These are phyloP conservation scores for Fremontodendron californicum DNA, from an alignment of 345 rosid species.

Conservation along the genomic window DNA sequence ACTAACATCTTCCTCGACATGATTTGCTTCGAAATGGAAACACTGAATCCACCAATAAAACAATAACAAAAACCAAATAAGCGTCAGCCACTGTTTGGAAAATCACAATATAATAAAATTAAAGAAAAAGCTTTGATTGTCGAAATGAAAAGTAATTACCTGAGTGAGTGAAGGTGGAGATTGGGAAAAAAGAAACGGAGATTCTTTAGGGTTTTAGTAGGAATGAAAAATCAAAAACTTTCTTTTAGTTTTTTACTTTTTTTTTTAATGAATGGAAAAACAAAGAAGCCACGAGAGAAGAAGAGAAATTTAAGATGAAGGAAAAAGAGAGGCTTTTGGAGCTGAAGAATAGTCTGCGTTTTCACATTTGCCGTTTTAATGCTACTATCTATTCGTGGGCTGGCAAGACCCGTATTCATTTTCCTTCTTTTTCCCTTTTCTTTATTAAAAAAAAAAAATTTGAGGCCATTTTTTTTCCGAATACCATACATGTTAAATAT, in stretches of 20 bases:
- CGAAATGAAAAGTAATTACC: background rate
- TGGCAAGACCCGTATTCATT: no score
- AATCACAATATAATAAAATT: background rate
- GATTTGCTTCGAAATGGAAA: slow-evolving; percentile 15
- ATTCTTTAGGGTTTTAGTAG: background rate
- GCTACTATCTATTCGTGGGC: no score
- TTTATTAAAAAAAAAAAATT: no score
- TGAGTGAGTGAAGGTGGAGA: background rate
- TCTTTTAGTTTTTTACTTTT: no score
- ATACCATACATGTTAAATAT: no score
- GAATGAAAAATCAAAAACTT: background rate
- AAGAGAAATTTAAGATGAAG: no score
- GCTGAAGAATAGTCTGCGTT: no score
- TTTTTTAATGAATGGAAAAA: no score
- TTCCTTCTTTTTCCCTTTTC: no score
- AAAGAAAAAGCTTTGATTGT: background rate
- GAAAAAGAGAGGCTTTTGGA: background rate
- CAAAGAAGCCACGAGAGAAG: background rate
- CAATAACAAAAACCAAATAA: background rate
- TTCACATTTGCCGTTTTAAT: no score
- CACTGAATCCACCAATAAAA: slow-evolving; percentile 18
- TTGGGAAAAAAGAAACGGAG: background rate
- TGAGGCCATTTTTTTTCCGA: no score
- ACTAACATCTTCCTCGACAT: slow-evolving; percentile 93
- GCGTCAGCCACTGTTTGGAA: background rate